Percentiles rank a stretch among this genome's conserved stretches.
phyloP scores from a whole-genome alignment of 805 yeast genomes.

The Cyberlindnera sargentensis region DNA sequence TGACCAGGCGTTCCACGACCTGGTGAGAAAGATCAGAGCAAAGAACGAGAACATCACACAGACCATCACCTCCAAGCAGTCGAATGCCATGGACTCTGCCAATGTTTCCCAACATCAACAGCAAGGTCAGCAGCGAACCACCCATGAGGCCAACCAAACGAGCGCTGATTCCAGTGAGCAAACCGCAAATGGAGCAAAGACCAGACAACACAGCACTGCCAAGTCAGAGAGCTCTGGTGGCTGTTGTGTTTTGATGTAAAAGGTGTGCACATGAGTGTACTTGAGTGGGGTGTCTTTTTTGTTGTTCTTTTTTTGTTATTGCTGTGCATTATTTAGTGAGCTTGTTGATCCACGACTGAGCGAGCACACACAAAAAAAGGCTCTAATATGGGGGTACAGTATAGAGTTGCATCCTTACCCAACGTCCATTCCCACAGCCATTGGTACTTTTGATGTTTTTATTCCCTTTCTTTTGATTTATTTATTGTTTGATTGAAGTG shows the following conservation, averaged over 20 bases:
- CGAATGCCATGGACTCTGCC: background rate
- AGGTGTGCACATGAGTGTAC: background rate
- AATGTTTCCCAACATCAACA: background rate
- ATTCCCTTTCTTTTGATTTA: too few species aligned
- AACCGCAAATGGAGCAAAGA: too few species aligned
- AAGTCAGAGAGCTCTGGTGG: constrained; percentile 24
- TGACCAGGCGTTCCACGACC: constrained; percentile 70
- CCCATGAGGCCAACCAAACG: background rate
- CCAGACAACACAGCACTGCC: too few species aligned
- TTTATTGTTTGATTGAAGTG: too few species aligned
- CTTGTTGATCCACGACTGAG: too few species aligned
- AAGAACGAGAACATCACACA: constrained; percentile 10
- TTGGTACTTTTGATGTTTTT: too few species aligned
- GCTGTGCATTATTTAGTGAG: too few species aligned
- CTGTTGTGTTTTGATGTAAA: constrained; percentile 27
- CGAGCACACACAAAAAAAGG: too few species aligned
- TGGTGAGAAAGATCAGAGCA: constrained; percentile 49
- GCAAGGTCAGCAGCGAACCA: constrained; percentile 2
- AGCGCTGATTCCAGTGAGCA: too few species aligned
- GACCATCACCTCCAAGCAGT: background rate
- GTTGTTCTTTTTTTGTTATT: background rate
- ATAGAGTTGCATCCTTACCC: too few species aligned
- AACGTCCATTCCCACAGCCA: too few species aligned
- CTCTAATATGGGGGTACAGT: too few species aligned
- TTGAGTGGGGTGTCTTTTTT: background rate